phyloP scores from a whole-genome alignment of 306 rosid species.

The Astragalus glycyphyllos region DNA sequence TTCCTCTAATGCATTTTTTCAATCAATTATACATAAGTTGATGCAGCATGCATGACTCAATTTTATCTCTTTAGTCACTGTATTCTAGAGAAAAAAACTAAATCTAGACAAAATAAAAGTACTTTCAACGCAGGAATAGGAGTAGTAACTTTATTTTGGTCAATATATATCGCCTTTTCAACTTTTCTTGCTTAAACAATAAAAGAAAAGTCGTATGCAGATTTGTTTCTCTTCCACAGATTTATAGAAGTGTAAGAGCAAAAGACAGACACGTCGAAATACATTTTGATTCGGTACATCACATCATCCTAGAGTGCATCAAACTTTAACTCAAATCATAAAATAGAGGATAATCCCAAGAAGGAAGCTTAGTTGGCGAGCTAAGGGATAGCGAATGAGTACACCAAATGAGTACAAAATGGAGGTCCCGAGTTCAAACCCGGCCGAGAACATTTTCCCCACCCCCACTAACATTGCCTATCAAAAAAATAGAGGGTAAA shows the following conservation, averaged over 20 bases:
- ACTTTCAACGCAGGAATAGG: slow-evolving; percentile 40
- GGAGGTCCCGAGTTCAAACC: too few species aligned
- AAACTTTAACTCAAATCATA: slow-evolving; percentile 14
- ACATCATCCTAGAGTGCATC: slow-evolving; percentile 30
- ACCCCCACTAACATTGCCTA: too few species aligned
- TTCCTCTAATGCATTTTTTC: background rate
- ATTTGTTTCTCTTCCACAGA: slow-evolving; percentile 15
- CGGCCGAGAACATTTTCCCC: too few species aligned
- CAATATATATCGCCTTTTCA: slow-evolving; percentile 28
- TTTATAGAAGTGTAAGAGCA: background rate
- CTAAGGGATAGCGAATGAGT: too few species aligned
- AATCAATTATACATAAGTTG: background rate
- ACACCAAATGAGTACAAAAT: too few species aligned
- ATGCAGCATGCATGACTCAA: background rate
- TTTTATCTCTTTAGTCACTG: background rate
- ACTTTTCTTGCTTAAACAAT: slow-evolving; percentile 38
- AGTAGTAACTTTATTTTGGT: slow-evolving; percentile 38
- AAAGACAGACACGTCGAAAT: slow-evolving; percentile 3
- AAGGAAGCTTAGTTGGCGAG: too few species aligned
- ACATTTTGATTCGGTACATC: slow-evolving; percentile 30
- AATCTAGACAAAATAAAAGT: slow-evolving; percentile 4
- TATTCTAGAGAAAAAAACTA: background rate
- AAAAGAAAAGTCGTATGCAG: slow-evolving; percentile 20
- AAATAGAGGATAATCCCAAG: too few species aligned
- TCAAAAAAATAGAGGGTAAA: too few species aligned